Base-by-base conservation (phyloP, 1,139 yeast genomes). In the Pichia sp. region DNA sequence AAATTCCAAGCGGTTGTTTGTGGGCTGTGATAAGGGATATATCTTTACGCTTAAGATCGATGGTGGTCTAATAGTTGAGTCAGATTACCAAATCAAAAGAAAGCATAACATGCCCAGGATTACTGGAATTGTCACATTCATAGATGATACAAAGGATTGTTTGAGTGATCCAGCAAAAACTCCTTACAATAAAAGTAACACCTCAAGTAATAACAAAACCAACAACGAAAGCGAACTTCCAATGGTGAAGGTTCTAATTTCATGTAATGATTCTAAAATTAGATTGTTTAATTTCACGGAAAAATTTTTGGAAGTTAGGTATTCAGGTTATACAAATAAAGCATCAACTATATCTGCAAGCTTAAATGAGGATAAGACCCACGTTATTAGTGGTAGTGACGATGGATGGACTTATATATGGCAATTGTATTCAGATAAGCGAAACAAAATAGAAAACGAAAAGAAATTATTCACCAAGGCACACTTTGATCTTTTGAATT, bases 1-100 rank as follows among this genome's bases (percentile, higher is more conserved):
- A 0, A 82, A 82, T 63, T 95, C 95, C 0, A 72, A 75, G 30
- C 72, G 77, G 49, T 77, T 88, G 31, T 74, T 87, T 52, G 84
- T 84, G 1, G 98, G 98, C 6, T 90, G 96, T 6, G 88, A 90
- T 64, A 81, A 83, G 61, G 97, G 98, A 0, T 77, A 81, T 29
- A 72, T 90, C 31, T 74, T 78, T 51, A 75, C 84, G 5, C 70
- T 88, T 59, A 90, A 89, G 0, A 73, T 92, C 41, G 80, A 79
- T 54, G 67, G 78, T 8, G 72, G 78, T 8, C 74, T 92, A 40
- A 80, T 78, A 52, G 66, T 79, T 11, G 71, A 78, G 16, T 74
- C 77, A 41, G 76, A 81, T 45, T 80, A 86, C 63, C 90, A 85
- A 57, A 66, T 74, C 23, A 71, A 71, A 54, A 70, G 71, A 10